These are phyloP conservation scores for Aaosphaeria arxii DNA, from an alignment of 2,329 filamentous ascomycete genomes.

Conservation along the genomic window DNA sequence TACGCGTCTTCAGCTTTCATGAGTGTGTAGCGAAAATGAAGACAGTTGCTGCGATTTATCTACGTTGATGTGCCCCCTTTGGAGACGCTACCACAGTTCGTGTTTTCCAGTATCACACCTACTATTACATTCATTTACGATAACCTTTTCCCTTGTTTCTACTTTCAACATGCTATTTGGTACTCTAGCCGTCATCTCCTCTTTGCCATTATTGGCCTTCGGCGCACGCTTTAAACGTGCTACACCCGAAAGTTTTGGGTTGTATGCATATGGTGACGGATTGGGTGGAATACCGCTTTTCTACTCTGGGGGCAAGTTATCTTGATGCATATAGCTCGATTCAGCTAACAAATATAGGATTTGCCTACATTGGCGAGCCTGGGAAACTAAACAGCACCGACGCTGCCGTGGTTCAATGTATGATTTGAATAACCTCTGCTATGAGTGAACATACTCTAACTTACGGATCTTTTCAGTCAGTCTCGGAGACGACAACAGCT, in stretches of 20 bases:
- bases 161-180: not conserved
- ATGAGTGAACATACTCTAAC: too few relatives aligned
- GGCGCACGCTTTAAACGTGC: constrained; percentile 9
- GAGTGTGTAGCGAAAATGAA: too few relatives aligned
- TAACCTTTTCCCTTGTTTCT: too few relatives aligned
- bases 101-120: not conserved
- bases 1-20: too few relatives aligned
- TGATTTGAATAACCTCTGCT: not conserved
- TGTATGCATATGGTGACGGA: constrained; percentile 14
- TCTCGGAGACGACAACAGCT: constrained; percentile 7
- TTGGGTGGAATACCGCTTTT: constrained; percentile 17
- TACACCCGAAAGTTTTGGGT: constrained; percentile 6
- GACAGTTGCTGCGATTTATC: too few relatives aligned
- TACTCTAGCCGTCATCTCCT: constrained; percentile 5
- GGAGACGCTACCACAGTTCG: too few relatives aligned
- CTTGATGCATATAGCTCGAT: not conserved
- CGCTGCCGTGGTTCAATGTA: constrained; percentile 10
- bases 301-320: constrained; percentile 12
- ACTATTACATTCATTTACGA: not conserved
- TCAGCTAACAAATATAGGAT: constrained; percentile 9
- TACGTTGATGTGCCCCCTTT: too few relatives aligned
- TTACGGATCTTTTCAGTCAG: constrained; percentile 2
- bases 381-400: constrained; percentile 11
- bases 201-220: constrained; percentile 12
- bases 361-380: constrained; percentile 16